Evolutionary conservation across 371 early-diverging fungal genomes (phyloP).

Genomic region (Mycotypha africana): DNA sequence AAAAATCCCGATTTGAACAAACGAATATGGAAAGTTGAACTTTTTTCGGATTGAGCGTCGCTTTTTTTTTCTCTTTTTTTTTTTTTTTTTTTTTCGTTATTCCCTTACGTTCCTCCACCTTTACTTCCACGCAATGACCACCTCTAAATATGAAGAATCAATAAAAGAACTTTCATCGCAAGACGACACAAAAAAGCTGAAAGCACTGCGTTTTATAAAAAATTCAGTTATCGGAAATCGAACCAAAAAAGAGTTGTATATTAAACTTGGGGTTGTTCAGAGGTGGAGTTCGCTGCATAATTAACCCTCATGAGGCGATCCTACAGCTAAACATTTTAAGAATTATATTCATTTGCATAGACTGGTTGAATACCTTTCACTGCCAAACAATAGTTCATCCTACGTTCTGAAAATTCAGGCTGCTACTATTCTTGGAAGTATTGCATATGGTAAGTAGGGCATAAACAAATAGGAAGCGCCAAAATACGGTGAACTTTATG

Average conservation of each 20-base stretch:
- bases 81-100: too few species aligned
- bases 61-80: too few species aligned
- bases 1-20: too few species aligned
- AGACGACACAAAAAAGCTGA: constrained; percentile 44
- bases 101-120: too few species aligned
- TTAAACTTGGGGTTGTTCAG: constrained; percentile 60
- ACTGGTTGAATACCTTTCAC: constrained; percentile 50
- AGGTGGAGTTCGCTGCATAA: constrained; percentile 56
- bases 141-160: constrained; percentile 55
- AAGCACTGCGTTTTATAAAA: constrained; percentile 74
- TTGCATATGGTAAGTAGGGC: constrained; percentile 60
- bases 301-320: too few species aligned
- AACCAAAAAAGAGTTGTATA: constrained; percentile 78
- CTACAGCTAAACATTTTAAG: too few species aligned
- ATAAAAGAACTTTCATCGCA: constrained; percentile 44
- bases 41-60: too few species aligned
- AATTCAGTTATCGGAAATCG: constrained; percentile 84
- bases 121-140: constrained; percentile 34
- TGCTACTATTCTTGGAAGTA: constrained; percentile 72
- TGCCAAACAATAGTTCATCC: constrained; percentile 22
- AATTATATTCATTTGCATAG: too few species aligned
- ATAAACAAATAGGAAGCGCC: neutral
- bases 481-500: too few species aligned
- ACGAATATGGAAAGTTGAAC: too few species aligned
- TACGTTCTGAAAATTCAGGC: constrained; percentile 59